Evolutionary conservation across 2,329 filamentous ascomycete species (phyloP).

Genomic region (Chalara sp.): DNA sequence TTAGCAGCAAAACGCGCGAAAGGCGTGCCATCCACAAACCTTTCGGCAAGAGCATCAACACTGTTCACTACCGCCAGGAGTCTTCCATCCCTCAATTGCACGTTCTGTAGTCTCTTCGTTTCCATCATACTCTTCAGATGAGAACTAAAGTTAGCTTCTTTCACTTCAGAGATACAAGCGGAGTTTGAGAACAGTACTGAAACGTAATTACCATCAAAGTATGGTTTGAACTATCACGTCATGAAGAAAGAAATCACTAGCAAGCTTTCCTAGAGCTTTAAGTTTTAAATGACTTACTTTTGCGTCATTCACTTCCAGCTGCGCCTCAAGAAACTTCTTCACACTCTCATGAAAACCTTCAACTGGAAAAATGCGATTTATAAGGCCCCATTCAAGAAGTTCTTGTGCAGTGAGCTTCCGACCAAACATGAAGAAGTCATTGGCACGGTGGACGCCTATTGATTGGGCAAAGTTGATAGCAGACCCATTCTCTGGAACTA

Average conservation of each 20-base stretch:
- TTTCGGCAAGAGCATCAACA: slow-evolving; percentile 39
- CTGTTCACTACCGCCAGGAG: slow-evolving; percentile 40
- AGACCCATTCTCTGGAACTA: slow-evolving; percentile 43
- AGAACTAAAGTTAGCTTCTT: too few species aligned
- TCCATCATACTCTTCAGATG: slow-evolving; percentile 41
- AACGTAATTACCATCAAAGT: too few species aligned
- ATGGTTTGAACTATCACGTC: too few species aligned
- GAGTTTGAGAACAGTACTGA: too few species aligned
- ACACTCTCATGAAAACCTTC: slow-evolving; percentile 37
- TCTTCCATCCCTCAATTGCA: slow-evolving; percentile 34
- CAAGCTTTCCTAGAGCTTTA: too few species aligned
- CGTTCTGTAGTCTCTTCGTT: slow-evolving; percentile 42
- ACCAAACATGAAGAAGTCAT: slow-evolving; percentile 46
- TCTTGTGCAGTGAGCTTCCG: slow-evolving; percentile 37
- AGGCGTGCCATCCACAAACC: slow-evolving; percentile 41
- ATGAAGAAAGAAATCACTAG: too few species aligned
- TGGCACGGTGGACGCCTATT: slow-evolving; percentile 42
- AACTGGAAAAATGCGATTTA: slow-evolving; percentile 37
- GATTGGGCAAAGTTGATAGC: slow-evolving; percentile 38
- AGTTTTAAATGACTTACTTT: too few species aligned
- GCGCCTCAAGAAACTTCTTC: slow-evolving; percentile 33
- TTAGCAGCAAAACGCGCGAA: slow-evolving; percentile 36
- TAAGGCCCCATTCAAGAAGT: slow-evolving; percentile 35
- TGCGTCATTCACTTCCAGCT: slow-evolving; percentile 39
- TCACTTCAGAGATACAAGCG: too few species aligned